Conservation (phyloP, 768 basidiomycete species). For the Punctularia strigosozonata region DNA sequence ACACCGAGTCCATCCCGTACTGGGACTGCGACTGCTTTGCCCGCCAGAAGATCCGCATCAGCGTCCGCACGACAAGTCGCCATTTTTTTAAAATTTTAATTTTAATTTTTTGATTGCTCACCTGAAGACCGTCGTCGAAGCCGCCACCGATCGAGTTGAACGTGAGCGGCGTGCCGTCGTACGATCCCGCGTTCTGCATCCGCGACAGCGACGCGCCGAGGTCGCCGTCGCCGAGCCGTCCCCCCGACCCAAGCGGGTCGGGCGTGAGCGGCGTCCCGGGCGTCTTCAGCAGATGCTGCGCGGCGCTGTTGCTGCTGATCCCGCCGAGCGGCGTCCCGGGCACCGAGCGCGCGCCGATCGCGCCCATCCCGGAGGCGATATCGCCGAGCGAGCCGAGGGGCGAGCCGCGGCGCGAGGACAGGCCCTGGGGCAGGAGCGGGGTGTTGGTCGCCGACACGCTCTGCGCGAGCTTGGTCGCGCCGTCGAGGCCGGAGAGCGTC, state of each 20-base stretch:
- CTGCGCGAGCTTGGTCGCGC: conserved; percentile 28
- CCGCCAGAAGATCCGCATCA: conserved; percentile 5
- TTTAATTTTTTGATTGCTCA: conserved; percentile 18
- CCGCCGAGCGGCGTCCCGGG: conserved; percentile 67
- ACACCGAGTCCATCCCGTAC: conserved; percentile 47
- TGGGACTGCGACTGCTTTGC: conserved; percentile 20
- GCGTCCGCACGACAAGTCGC: no score
- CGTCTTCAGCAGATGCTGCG: conserved; percentile 45
- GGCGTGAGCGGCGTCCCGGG: conserved; percentile 57
- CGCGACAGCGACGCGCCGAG: conserved; percentile 67
- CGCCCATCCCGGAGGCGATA: conserved; percentile 40
- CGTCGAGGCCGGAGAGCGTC: conserved; percentile 46
- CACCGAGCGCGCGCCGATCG: conserved; percentile 63
- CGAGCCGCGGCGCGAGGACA: conserved; percentile 66
- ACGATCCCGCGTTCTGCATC: conserved; percentile 44
- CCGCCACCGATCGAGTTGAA: conserved; percentile 41
- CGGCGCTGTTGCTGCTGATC: conserved; percentile 33
- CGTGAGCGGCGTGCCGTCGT: conserved; percentile 37
- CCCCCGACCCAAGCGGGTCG: conserved; percentile 46
- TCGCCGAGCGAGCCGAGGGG: conserved; percentile 56
- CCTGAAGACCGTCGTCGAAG: conserved; percentile 43
- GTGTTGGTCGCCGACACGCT: conserved; percentile 49
- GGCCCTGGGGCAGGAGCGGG: conserved; percentile 51
- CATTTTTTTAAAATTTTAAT: no score
- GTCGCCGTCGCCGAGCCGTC: conserved; percentile 55